These are phyloP conservation scores for Gossypium raimondii DNA, from an alignment of 345 rosid genomes.

Conservation along the genomic window DNA sequence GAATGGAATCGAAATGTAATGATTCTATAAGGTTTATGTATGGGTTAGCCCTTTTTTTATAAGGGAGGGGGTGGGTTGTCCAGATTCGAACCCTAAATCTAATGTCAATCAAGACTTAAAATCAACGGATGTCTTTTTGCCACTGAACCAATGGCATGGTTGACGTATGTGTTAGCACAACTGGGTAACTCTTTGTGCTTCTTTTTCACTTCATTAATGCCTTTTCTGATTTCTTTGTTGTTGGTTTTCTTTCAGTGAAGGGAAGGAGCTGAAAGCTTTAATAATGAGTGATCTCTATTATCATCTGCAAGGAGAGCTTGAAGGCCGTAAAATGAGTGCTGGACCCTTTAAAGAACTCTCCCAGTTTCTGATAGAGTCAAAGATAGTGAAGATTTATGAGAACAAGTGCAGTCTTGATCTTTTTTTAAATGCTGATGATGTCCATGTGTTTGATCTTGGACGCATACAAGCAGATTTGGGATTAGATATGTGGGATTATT, in stretches of 20 bases:
- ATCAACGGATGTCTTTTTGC: too few species aligned
- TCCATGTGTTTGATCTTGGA: conserved; percentile 44
- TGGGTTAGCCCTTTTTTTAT: not conserved
- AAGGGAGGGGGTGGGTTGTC: too few species aligned
- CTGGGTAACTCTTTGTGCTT: not conserved
- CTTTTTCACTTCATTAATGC: not conserved
- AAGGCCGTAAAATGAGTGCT: conserved; percentile 70
- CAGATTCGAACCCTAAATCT: too few species aligned
- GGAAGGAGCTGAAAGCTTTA: conserved; percentile 56
- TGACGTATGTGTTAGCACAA: not conserved
- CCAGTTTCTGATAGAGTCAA: conserved; percentile 56
- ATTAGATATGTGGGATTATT: conserved; percentile 66
- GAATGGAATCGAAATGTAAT: not conserved
- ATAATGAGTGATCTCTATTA: conserved; percentile 70
- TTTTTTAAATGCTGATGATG: conserved; percentile 27
- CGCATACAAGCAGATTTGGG: conserved; percentile 49
- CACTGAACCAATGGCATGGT: too few species aligned
- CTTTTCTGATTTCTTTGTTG: conserved; percentile 4
- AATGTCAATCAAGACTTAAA: too few species aligned
- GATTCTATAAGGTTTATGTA: not conserved
- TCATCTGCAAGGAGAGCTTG: conserved; percentile 85
- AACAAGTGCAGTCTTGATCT: conserved; percentile 31
- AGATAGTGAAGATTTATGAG: conserved; percentile 46
- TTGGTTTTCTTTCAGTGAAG: conserved; percentile 53
- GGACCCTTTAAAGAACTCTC: conserved; percentile 89